These are phyloP conservation scores for Boletus tylopilopsis DNA, from an alignment of 768 basidiomycete genomes.

Conservation along the genomic window DNA sequence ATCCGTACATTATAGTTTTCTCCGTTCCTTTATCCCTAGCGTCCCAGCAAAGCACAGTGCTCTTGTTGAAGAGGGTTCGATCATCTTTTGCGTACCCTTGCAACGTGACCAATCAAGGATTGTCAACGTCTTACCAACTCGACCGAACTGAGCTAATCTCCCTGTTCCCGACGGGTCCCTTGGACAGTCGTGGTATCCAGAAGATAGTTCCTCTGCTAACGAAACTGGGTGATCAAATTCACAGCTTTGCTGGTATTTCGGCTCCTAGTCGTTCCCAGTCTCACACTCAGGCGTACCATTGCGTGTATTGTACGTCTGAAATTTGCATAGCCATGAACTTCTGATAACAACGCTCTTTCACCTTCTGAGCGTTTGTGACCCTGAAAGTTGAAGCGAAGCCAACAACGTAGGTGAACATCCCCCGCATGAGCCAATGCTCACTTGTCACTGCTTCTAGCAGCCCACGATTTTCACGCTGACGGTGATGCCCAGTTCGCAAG, in stretches of 20 bases:
- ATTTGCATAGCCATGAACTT: not conserved
- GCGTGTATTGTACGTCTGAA: not conserved
- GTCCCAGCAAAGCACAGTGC: not conserved
- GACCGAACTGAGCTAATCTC: not conserved
- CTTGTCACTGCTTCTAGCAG: no score
- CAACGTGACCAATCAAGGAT: not conserved
- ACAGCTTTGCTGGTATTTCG: no score
- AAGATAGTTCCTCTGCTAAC: no score
- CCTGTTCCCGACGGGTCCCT: not conserved
- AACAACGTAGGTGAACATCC: no score
- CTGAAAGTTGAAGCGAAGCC: not conserved
- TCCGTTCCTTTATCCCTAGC: not conserved
- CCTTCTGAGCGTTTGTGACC: not conserved
- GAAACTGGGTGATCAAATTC: not conserved
- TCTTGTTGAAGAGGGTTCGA: not conserved
- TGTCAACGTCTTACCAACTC: not conserved
- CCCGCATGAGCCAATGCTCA: no score
- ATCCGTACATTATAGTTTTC: conserved; percentile 2
- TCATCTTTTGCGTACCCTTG: not conserved
- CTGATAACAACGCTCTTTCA: not conserved
- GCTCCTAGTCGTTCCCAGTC: not conserved
- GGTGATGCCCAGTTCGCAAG: no score
- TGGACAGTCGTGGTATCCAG: not conserved
- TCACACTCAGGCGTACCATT: not conserved
- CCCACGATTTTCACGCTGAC: no score